Evolutionary conservation across 495 filamentous ascomycete genomes (phyloP), one percentile per base, ranked within the genome.

Genomic region (Sporormia fimetaria): DNA sequence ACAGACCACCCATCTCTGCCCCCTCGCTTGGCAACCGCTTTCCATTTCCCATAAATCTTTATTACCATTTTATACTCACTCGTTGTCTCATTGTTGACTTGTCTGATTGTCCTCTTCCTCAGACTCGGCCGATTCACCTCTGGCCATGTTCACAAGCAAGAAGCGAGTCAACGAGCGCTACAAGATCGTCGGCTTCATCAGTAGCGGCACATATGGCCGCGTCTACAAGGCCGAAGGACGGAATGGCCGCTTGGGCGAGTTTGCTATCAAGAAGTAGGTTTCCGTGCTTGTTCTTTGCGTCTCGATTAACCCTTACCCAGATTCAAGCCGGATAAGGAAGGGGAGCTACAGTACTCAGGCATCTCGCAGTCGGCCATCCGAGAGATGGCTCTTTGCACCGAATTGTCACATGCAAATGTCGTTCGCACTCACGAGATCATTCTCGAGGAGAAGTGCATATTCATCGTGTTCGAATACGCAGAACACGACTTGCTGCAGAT

Each of bases 321-420:
- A 50, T 99, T 99, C 77, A 99, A 99, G 66, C 90, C 90, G 25
- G 90, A 99, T 63, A 96, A 96, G 66, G 90, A 99, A 63, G 90
- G 88, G 27, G 92, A 96, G 43, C 71, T 93, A 34, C 81, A 92
- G 49, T 99, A 99, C 62, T 94, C 90, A 4, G 90, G 90, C 45
- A 90, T 99, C 42, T 96, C 92, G 0, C 90, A 99, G 60, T 95
- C 87, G 0, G 90, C 92, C 5, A 82, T 93, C 47, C 83, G 90
- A 25, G 90, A 99, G 62, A 99, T 99, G 92, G 80, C 88, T n/a
- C 70, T 99, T 4, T 99, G 90, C 57, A 87, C 86, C 42, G 92
- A 96, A 54, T 73, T 96, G 8, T 75, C 73, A 15, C 87, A 99
- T 60, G 67, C 73, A 37, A 94, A 96, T 57, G 80, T 99, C 30